phyloP scores from a whole-genome alignment of 148 eudicot genomes.

The Gaultheria prostrata region DNA sequence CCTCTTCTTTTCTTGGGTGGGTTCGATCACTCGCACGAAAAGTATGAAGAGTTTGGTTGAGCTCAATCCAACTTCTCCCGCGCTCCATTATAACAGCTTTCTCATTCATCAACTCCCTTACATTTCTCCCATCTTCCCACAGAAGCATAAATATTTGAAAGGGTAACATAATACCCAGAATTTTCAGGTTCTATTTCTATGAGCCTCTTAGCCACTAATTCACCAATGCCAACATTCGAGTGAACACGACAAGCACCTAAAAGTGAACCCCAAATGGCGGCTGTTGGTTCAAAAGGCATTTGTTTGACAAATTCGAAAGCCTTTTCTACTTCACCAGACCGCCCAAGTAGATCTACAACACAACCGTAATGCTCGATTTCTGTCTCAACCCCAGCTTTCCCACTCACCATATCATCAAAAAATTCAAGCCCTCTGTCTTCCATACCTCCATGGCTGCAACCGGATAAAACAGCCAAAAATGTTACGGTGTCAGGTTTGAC shows the following conservation, averaged over 20 bases:
- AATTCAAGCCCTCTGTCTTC: constrained; percentile 59
- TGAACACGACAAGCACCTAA: constrained; percentile 86
- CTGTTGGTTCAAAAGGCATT: constrained; percentile 80
- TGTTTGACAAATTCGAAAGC: constrained; percentile 57
- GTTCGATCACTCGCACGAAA: constrained; percentile 68
- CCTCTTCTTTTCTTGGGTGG: constrained; percentile 62
- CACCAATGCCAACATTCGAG: constrained; percentile 54
- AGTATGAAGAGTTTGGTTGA: constrained; percentile 61
- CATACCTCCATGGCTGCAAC: constrained; percentile 85
- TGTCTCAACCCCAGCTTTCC: constrained; percentile 47
- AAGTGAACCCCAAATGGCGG: constrained; percentile 88
- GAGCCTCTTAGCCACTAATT: constrained; percentile 54
- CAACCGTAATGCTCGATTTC: constrained; percentile 80
- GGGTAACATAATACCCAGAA: constrained; percentile 72
- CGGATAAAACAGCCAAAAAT: constrained; percentile 69
- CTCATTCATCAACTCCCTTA: constrained; percentile 63
- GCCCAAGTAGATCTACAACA: constrained; percentile 89
- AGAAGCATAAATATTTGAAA: constrained; percentile 71
- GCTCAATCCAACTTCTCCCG: constrained; percentile 84
- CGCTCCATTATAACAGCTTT: constrained; percentile 68
- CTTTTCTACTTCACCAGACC: constrained; percentile 59
- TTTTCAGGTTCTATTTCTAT: constrained; percentile 80
- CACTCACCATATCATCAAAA: constrained; percentile 55
- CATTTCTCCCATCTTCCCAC: constrained; percentile 70
- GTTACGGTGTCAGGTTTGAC: constrained; percentile 63